Evolutionary conservation across 495 filamentous ascomycete species (phyloP), one percentile per base, ranked within the genome.

Genomic region (Talaromyces thailandensis): DNA sequence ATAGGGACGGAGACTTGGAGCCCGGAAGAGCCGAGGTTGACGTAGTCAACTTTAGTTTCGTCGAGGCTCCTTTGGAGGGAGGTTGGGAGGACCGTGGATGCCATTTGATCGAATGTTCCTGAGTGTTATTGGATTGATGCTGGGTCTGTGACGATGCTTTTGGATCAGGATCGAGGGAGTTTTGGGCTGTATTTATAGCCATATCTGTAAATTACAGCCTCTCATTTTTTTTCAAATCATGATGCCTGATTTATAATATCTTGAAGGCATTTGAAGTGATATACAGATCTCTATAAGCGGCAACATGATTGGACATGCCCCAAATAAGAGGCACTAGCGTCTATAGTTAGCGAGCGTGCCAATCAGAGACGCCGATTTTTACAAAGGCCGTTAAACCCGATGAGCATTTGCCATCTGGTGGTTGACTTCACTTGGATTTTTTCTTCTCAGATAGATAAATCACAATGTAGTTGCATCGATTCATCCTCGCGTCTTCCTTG

Each of bases 1-100:
- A 89, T 82, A 37, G 85, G 78, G 29, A 82, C 81, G 5, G 85
- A 88, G 63, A 88, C 73, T 58, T 79, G 81, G n/a, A 89, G 79
- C 28, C 87, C 87, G 23, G 80, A 84, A 24, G 79, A 81, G 12
- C 86, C 86, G 8, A 88, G 43, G 43, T 48, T 48, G n/a, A 21
- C 18, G 43, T 48, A 48, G n/a, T 48, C 43, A n/a, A 48, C 53
- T 28, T 56, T 56, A 24, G 29, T 56, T 56, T 21, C 43, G 43
- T 48, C 43, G 43, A 48, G 43, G 43, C n/a, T 18, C 8, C 21
- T 48, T 48, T 48, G 43, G n/a, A 48, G 43, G 7, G 43, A 48
- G 18, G n/a, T 48, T 7, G 43, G 43, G 18, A 48, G 43, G 43
- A n/a, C 6, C 18, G 9, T 48, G 43, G 43, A 21, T 48, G 43